phyloP scores from a whole-genome alignment of 2,329 filamentous ascomycete species.

The Aureobasidium sp. region DNA sequence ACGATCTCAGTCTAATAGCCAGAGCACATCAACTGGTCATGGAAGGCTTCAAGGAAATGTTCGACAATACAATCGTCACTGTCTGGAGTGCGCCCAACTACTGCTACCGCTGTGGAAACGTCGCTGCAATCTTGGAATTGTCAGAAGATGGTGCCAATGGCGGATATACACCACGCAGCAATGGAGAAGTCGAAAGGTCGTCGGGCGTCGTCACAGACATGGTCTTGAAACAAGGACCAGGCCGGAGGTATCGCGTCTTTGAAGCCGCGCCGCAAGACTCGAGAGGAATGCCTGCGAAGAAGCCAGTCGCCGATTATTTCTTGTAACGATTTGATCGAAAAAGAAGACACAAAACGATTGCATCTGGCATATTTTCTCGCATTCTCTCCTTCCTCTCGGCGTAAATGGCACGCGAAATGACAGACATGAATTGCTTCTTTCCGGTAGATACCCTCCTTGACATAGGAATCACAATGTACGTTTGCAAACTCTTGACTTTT shows the following conservation, averaged over 20 bases:
- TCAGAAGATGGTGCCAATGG: constrained; percentile 65
- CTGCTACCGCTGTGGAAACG: constrained; percentile 48
- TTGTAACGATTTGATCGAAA: constrained; percentile 34
- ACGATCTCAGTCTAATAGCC: constrained; percentile 86
- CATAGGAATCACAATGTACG: neutral
- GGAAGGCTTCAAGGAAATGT: constrained; percentile 99
- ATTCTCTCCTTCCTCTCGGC: neutral
- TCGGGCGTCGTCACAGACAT: constrained; percentile 23
- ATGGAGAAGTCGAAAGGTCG: constrained; percentile 56
- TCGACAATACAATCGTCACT: constrained; percentile 88
- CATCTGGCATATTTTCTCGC: neutral
- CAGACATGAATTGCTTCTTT: neutral
- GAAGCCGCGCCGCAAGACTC: constrained; percentile 95
- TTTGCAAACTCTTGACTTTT: neutral
- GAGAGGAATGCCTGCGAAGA: constrained; percentile 97
- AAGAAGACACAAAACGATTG: no score
- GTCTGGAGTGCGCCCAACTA: constrained; percentile 89
- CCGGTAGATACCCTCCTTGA: neutral
- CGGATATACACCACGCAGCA: constrained; percentile 47
- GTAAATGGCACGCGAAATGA: neutral
- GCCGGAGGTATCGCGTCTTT: constrained; percentile 87
- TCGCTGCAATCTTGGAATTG: constrained; percentile 88
- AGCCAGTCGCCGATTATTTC: constrained; percentile 96
- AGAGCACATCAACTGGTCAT: constrained; percentile 96
- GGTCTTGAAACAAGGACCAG: constrained; percentile 57